Base-by-base conservation (phyloP, 352 stramenopile genomes). In the Phytopythium vexans region DNA sequence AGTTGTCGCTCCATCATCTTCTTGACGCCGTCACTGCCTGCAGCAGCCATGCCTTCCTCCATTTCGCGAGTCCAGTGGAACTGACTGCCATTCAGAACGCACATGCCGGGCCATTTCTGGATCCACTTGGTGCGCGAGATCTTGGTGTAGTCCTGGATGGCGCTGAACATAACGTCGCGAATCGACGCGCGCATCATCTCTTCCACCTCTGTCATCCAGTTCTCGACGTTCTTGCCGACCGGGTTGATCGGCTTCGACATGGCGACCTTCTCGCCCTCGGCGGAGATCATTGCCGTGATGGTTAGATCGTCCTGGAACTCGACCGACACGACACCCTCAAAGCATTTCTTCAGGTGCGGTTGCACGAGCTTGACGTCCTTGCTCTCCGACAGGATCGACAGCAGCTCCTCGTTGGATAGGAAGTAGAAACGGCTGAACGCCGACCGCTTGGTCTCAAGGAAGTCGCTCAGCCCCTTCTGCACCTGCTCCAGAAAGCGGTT, bases 161-260 rank as follows among this genome's bases (percentile, higher is more conserved):
- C 77, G 16, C 77, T 68, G 27, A 89, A 73, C 79, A 97, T 96
- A 10, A 92, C 77, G 48, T 96, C 88, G 14, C 90, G 82, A 31
- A 98, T 77, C 3, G 83, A 95, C 0, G 84, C 45, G n/a, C 86
- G 80, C 92, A 98, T 98, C 82, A 96, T 95, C n/a, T 78, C 74
- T 69, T 98, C 89, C 6, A 98, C 86, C 62, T 97, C 88, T 16
- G 93, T 83, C 87, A 98, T 96, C 92, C 92, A 98, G 58, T 86
- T 68, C 72, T 98, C 92, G 31, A 98, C 92, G 49, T 95, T 95
- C 56, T 96, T 96, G 46, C 77, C 85, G 34, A 95, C 94, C 0
- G 90, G 91, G 50, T 98, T 87, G 34, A 97, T 87, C 21, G 74
- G 64, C 2, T 70, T 76, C n/a, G 74, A 71, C 49, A 97, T 89